phyloP scores from a whole-genome alignment of 805 yeast genomes.

The Sugiyamaella marilandica region DNA sequence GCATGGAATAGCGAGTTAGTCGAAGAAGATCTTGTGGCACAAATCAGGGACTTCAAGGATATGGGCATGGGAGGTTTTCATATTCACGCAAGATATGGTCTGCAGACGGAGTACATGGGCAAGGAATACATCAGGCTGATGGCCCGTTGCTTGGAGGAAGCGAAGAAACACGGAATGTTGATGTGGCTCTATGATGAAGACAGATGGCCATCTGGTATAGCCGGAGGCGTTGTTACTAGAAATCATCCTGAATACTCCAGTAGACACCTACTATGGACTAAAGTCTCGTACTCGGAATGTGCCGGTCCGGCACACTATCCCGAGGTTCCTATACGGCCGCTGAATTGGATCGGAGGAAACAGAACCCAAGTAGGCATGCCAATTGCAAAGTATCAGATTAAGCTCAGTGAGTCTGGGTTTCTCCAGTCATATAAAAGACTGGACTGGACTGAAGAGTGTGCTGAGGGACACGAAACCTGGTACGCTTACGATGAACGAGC shows the following conservation, averaged over 20 bases:
- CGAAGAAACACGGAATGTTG: slow-evolving; percentile 3
- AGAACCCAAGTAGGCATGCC: not conserved
- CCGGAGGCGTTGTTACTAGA: slow-evolving; percentile 8
- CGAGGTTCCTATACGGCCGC: not conserved
- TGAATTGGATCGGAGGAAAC: not conserved
- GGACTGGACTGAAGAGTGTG: not conserved
- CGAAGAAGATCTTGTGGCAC: slow-evolving; percentile 2
- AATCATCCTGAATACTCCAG: slow-evolving; percentile 1
- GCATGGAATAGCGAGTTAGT: slow-evolving; percentile 7
- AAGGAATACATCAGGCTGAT: slow-evolving; percentile 5
- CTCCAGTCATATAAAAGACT: not conserved
- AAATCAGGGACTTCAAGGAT: slow-evolving; percentile 2
- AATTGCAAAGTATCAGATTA: not conserved
- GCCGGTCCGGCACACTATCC: not conserved
- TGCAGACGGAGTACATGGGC: slow-evolving; percentile 3
- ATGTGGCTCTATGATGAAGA: slow-evolving; percentile 11
- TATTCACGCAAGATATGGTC: slow-evolving; percentile 6
- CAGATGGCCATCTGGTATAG: slow-evolving; percentile 11
- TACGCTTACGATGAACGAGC: too few relatives aligned
- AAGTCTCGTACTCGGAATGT: not conserved
- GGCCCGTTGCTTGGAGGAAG: not conserved
- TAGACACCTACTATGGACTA: slow-evolving; percentile 6
- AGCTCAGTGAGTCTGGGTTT: slow-evolving; percentile 1
- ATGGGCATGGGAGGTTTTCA: slow-evolving; percentile 12
- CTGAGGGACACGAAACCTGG: too few relatives aligned